Evolutionary conservation across 2,329 filamentous ascomycete species (phyloP).

Genomic region (Arthroderma sp.): DNA sequence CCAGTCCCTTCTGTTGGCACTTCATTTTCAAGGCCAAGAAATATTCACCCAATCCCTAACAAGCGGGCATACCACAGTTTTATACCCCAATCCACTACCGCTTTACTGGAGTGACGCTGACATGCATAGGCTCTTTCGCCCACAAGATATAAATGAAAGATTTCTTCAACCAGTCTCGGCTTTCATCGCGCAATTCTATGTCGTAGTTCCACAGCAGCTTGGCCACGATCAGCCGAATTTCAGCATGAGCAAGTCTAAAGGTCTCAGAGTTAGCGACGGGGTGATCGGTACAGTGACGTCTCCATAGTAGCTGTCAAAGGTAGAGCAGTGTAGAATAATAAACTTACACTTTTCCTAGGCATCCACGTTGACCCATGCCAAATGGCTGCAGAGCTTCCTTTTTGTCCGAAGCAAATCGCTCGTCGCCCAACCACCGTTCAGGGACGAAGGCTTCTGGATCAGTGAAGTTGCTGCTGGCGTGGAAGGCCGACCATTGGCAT

Average conservation of each 20-base stretch:
- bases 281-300: not conserved
- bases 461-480: slow-evolving; percentile 11
- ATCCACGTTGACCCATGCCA: slow-evolving; percentile 10
- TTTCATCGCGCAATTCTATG: slow-evolving; percentile 11
- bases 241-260: slow-evolving; percentile 11
- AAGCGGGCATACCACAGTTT: no score
- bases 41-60: no score
- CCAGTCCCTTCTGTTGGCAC: no score
- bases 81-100: no score
- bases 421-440: slow-evolving; percentile 11
- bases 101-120: not conserved
- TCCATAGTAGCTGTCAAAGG: no score
- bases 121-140: not conserved
- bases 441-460: slow-evolving; percentile 13
- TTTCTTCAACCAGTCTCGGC: slow-evolving; percentile 8
- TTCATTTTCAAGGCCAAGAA: no score
- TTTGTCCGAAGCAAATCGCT: slow-evolving; percentile 6
- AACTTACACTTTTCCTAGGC: slow-evolving; percentile 12
- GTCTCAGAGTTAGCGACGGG: not conserved
- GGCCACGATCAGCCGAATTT: slow-evolving; percentile 13
- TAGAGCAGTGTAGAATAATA: not conserved
- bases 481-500: slow-evolving; percentile 11
- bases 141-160: not conserved
- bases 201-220: slow-evolving; percentile 16
- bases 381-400: slow-evolving; percentile 11